Percentiles rank a stretch among this genome's conserved stretches.
Conservation (phyloP, 2,329 filamentous ascomycete genomes). For the Paecilomyces niveus region DNA sequence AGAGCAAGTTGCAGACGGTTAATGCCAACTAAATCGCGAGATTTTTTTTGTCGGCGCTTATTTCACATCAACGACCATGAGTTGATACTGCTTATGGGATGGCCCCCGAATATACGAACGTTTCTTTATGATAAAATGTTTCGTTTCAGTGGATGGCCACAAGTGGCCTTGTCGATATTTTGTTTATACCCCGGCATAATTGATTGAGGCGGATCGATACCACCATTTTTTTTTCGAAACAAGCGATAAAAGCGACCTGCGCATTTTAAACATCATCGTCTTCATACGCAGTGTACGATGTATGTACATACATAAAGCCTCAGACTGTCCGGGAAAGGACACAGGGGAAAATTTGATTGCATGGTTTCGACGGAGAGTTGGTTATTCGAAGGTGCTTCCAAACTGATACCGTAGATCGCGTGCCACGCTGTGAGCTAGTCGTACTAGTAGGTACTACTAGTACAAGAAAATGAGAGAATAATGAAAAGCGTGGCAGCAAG, state of each 20-base stretch:
- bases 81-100: background rate
- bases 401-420: too few relatives aligned
- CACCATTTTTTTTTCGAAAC: background rate
- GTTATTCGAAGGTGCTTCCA: too few relatives aligned
- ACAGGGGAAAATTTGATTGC: background rate
- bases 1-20: conserved; percentile 23
- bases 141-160: background rate
- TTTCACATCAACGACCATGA: background rate
- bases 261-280: background rate
- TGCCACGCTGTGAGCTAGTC: too few relatives aligned
- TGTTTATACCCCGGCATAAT: background rate
- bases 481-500: too few relatives aligned
- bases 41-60: background rate
- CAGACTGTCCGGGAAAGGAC: background rate
- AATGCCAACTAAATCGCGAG: background rate
- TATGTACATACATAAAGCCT: background rate
- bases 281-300: background rate
- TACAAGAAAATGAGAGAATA: too few relatives aligned
- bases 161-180: background rate
- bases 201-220: background rate
- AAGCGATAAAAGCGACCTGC: background rate
- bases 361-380: too few relatives aligned
- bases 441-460: too few relatives aligned
- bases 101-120: background rate
- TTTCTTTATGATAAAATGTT: background rate